Percentiles rank a stretch among this genome's conserved stretches.
phyloP scores from a whole-genome alignment of 352 stramenopile genomes.

The Blastocystis sp. region DNA sequence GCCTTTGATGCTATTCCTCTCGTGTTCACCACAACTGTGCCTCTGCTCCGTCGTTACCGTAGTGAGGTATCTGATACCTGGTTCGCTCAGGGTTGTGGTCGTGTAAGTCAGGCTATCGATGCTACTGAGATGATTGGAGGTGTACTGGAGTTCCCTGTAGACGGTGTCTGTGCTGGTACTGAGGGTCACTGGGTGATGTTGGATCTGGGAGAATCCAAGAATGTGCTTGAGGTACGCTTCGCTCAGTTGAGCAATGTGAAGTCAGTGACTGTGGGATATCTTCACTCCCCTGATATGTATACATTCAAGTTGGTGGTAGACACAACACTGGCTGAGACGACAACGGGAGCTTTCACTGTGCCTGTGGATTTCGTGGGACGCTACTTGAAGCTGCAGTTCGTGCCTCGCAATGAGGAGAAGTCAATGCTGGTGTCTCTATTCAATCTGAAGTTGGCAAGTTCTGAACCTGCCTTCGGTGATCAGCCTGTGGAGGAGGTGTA shows the following conservation, averaged over 20 bases:
- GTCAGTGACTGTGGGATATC: constrained; percentile 11
- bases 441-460: neutral
- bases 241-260: constrained; percentile 54
- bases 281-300: neutral
- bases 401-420: constrained; percentile 12
- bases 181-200: constrained; percentile 16
- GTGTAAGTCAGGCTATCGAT: neutral
- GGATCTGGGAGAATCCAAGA: constrained; percentile 47
- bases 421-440: constrained; percentile 5
- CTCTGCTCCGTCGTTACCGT: neutral
- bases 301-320: neutral
- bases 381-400: constrained; percentile 65
- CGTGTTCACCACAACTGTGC: constrained; percentile 38
- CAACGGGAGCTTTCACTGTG: neutral
- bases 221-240: constrained; percentile 14
- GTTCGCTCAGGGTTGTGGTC: constrained; percentile 17
- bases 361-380: constrained; percentile 29
- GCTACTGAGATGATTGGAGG: neutral
- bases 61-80: neutral
- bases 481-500: neutral
- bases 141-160: neutral
- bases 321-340: neutral
- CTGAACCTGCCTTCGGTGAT: neutral
- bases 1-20: constrained; percentile 52
- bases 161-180: neutral